Evolutionary conservation across 106 monocot genomes (phyloP).

Genomic region (Phalaenopsis aphrodite): DNA sequence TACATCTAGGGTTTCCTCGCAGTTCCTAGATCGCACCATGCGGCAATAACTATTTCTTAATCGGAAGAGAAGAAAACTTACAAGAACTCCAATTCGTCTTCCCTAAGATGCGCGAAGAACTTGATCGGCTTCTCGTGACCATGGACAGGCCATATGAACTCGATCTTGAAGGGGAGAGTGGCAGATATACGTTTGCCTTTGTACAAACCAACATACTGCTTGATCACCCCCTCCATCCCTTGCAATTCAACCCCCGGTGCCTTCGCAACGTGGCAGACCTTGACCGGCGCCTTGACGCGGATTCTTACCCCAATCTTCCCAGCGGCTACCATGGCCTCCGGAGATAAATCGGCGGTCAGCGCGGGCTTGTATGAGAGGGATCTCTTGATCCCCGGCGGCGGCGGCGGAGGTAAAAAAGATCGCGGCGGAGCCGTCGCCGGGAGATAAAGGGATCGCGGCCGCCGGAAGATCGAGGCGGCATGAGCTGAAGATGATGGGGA

Average conservation of each 20-base stretch:
- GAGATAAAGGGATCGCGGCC: background rate
- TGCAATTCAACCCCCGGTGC: constrained; percentile 59
- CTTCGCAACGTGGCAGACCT: constrained; percentile 68
- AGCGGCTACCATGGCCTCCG: constrained; percentile 10
- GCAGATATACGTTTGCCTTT: constrained; percentile 79
- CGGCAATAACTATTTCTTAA: background rate
- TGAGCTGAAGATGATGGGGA: background rate
- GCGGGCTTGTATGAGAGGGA: constrained; percentile 34
- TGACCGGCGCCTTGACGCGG: constrained; percentile 58
- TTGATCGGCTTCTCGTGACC: constrained; percentile 39
- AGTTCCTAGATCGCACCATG: background rate
- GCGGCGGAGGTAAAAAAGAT: background rate
- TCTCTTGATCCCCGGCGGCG: background rate
- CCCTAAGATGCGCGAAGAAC: constrained; percentile 75
- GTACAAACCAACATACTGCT: constrained; percentile 73
- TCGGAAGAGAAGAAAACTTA: background rate
- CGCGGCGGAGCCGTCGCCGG: background rate
- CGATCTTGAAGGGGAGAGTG: constrained; percentile 72
- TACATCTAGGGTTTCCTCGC: background rate
- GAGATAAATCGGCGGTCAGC: constrained; percentile 12
- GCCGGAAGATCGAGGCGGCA: background rate
- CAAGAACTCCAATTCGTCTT: constrained; percentile 67
- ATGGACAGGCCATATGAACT: constrained; percentile 43
- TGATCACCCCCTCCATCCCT: constrained; percentile 70
- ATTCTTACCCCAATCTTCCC: constrained; percentile 48